Evolutionary conservation across 805 yeast genomes (phyloP).

Genomic region (Lachancea cidri): DNA sequence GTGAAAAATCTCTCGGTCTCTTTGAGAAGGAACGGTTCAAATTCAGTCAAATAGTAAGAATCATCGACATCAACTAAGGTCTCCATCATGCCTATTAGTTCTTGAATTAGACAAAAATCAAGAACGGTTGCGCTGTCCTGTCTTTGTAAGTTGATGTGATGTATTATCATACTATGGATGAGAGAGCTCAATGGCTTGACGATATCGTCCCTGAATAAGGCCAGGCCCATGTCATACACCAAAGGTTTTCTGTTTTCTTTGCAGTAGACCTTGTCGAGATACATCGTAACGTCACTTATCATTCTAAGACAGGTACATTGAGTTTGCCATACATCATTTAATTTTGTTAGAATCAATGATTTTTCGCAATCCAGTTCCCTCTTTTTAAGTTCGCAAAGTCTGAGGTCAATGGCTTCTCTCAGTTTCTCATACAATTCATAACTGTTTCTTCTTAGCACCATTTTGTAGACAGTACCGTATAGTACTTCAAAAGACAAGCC

Average conservation of each 20-base stretch:
- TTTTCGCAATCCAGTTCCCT: conserved; percentile 12
- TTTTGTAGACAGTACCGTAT: conserved; percentile 70
- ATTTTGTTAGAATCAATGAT: conserved; percentile 35
- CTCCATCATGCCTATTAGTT: conserved; percentile 67
- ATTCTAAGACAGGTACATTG: conserved; percentile 69
- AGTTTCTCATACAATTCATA: conserved; percentile 60
- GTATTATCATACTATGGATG: conserved; percentile 45
- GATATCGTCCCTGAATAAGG: conserved; percentile 56
- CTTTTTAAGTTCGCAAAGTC: conserved; percentile 35
- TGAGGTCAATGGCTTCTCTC: conserved; percentile 40
- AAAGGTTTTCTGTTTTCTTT: conserved; percentile 59
- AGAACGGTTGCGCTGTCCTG: conserved; percentile 55
- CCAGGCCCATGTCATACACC: conserved; percentile 69
- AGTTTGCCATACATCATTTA: conserved; percentile 54
- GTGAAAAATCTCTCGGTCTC: conserved; percentile 54
- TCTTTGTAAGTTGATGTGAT: conserved; percentile 27
- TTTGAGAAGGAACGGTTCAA: conserved; percentile 60
- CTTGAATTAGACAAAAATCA: conserved; percentile 54
- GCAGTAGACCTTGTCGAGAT: conserved; percentile 79
- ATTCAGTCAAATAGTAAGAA: conserved; percentile 54
- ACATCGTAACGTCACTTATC: conserved; percentile 80
- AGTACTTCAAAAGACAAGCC: conserved; percentile 75
- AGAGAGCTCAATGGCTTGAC: conserved; percentile 45
- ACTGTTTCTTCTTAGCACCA: conserved; percentile 69
- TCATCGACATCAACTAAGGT: conserved; percentile 47